Base-by-base conservation (phyloP, 2,329 filamentous ascomycete species). In the Sclerotinia subarctica region DNA sequence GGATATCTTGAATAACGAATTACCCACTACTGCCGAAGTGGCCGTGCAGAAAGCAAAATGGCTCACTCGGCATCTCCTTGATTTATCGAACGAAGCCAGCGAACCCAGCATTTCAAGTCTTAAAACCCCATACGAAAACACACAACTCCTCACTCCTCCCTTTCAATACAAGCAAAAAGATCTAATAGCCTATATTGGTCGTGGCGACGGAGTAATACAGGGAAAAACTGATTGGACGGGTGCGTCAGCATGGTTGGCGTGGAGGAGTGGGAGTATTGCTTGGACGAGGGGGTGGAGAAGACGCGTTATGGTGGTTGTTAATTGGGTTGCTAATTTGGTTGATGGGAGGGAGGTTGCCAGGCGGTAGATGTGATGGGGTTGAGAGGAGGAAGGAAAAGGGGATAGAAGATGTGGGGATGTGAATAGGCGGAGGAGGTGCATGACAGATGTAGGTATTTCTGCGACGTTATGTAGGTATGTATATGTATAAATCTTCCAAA, bases 201-300 rank as follows among this genome's bases (percentile, higher is more conserved):
- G 68, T 21, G 68, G 70, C 24, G 72, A 73, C 56, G 72, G 72
- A 0, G 66, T 73, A 2, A 66, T 73, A 17, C 68, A 68, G 29
- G 71, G 72, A 1, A 69, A 70, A n/a, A 67, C 58, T 5, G 63
- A 73, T 32, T 73, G 69, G 54, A 72, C 72, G 17, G 72, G 72
- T 0, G 57, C 53, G 2, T 63, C 68, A 3, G 72, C 72, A 19
- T 73, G 71, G 70, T 54, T 73, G 49, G 71, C 71, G 10, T 73
- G 72, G 72, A 68, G 72, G 51, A 72, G 72, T 63, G 70, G 70
- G 26, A 73, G 68, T 64, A 66, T 73, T 47, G 47, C 67, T 49
- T 73, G 72, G 72, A 69, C 70, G 64, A 68, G 71, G 32, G 71
- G 70, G 2, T 73, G 72, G 72, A 71, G 71, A 32, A 66, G 71